Base-by-base conservation (phyloP, 331 rosid species). In the Saraca asoca region DNA sequence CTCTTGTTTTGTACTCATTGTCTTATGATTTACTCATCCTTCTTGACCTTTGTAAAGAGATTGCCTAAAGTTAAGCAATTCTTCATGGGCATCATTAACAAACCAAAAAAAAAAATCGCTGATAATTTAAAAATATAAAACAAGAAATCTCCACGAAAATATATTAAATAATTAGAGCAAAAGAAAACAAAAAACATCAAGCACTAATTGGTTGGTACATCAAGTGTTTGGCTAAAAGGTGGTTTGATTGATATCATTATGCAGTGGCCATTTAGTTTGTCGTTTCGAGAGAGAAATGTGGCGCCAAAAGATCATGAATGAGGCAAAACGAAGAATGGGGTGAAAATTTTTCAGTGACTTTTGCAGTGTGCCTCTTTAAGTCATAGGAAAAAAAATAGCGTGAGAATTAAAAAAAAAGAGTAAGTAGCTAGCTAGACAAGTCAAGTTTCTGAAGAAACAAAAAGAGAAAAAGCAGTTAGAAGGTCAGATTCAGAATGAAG, bases 1-100 rank as follows among this genome's bases (percentile, higher is more conserved):
- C 85, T 77, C 82, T 63, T 72, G 52, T 79, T 81, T 83, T 81
- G 91, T 82, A 74, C 77, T 69, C 87, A 79, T 76, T 74, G 76
- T 69, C 68, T 57, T 51, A 72, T 77, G 53, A 78, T 73, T 72
- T 24, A 3, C 31, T 61, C 46, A 53, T 51, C 69, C 69, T 29
- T 69, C 78, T 53, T 54, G 66, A 10, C 58, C 43, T 42, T 51
- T 69, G 68, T 19, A 24, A 24, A 24, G 3, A 24, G 2, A 24
- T 24, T 68, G 39, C 57, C 52, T 54, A 66, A 39, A 69, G 14
- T 50, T 44, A 7, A 64, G 52, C 70, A 76, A 71, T 75, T 50
- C 29, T 57, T 69, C 46, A 79, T 77, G 83, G 81, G 73, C 62
- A 66, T 67, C 69, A 78, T 38, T 24, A 24, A 65, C 51, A 35